Evolutionary conservation across 2,329 filamentous ascomycete species (phyloP).

Genomic region (Diplodia mutila): DNA sequence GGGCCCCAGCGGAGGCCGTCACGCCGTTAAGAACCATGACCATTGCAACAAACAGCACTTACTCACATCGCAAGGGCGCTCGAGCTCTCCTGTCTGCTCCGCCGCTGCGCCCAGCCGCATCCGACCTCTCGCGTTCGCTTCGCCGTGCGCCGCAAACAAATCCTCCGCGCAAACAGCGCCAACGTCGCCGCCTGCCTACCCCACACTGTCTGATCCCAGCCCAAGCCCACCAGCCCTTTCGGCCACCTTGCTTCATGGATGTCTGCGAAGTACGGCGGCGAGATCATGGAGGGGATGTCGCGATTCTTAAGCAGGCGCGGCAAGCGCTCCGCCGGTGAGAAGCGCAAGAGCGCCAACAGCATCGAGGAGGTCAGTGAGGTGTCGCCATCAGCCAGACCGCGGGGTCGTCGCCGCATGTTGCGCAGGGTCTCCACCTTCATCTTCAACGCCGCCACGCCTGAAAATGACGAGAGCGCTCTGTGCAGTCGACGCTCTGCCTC

Average conservation of each 20-base stretch:
- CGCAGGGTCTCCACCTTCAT: slow-evolving; percentile 15
- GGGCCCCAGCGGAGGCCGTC: slow-evolving; percentile 5
- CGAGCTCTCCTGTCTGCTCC: slow-evolving; percentile 22
- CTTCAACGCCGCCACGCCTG: slow-evolving; percentile 1
- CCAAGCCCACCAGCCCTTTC: slow-evolving; percentile 7
- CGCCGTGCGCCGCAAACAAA: slow-evolving; percentile 13
- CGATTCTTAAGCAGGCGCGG: slow-evolving; percentile 74
- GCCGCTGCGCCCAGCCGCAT: slow-evolving; percentile 6
- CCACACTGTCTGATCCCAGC: slow-evolving; percentile 24
- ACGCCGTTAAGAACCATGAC: slow-evolving; percentile 4
- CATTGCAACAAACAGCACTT: slow-evolving; percentile 16
- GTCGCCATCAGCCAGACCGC: slow-evolving; percentile 9
- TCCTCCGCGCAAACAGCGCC: slow-evolving; percentile 6
- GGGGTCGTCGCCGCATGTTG: slow-evolving; percentile 16
- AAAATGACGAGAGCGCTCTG: background rate
- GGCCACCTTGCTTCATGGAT: slow-evolving; percentile 28
- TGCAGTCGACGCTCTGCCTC: background rate
- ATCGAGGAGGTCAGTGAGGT: slow-evolving; percentile 24
- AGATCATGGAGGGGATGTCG: slow-evolving; percentile 56
- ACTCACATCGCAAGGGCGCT: slow-evolving; percentile 8
- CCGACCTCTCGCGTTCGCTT: slow-evolving; percentile 6
- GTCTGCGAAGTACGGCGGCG: slow-evolving; percentile 27
- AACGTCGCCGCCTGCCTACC: slow-evolving; percentile 19
- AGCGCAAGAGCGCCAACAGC: slow-evolving; percentile 32
- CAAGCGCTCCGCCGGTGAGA: slow-evolving; percentile 47